phyloP scores from a whole-genome alignment of 1,139 yeast species.

The Diutina catenulata region DNA sequence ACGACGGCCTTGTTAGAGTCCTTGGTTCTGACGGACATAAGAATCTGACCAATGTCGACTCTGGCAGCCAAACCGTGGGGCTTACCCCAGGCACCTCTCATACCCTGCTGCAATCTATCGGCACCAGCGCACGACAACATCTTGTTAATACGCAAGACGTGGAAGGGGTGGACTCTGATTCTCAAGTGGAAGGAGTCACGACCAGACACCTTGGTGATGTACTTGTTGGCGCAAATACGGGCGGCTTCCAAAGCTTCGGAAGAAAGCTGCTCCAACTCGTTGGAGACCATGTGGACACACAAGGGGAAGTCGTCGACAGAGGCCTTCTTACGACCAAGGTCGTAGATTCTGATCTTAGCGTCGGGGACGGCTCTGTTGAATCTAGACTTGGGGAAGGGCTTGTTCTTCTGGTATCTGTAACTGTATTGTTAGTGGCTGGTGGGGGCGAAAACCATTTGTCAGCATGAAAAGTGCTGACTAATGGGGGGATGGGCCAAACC shows the following conservation, averaged over 20 bases:
- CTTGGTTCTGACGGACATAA: slow-evolving; percentile 97
- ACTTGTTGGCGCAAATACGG: slow-evolving; percentile 99
- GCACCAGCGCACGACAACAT: slow-evolving; percentile 99
- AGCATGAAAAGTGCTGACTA: too few species aligned
- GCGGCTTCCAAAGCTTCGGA: slow-evolving; percentile 99
- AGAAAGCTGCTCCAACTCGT: slow-evolving; percentile 97
- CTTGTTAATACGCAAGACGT: slow-evolving; percentile 99
- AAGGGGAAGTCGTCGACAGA: slow-evolving; percentile 98
- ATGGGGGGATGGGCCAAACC: too few species aligned
- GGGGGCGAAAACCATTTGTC: too few species aligned
- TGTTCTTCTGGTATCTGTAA: slow-evolving; percentile 99
- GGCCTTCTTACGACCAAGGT: slow-evolving; percentile 99
- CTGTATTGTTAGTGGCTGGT: slow-evolving; percentile 20
- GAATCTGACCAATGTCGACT: slow-evolving; percentile 96
- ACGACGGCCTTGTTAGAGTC: slow-evolving; percentile 96
- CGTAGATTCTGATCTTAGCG: slow-evolving; percentile 97
- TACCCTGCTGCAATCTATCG: slow-evolving; percentile 99
- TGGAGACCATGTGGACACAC: slow-evolving; percentile 97
- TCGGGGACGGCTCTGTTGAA: slow-evolving; percentile 99
- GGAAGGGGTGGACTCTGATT: slow-evolving; percentile 99
- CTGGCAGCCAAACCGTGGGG: slow-evolving; percentile 99
- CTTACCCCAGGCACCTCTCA: slow-evolving; percentile 99
- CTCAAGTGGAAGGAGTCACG: slow-evolving; percentile 99
- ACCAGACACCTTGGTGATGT: slow-evolving; percentile 94
- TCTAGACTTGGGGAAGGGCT: slow-evolving; percentile 99